Percentiles rank a stretch among this genome's conserved stretches.
These are phyloP conservation scores for Ambrosiella xylebori DNA, from an alignment of 2,329 filamentous ascomycete species.

Conservation along the genomic window DNA sequence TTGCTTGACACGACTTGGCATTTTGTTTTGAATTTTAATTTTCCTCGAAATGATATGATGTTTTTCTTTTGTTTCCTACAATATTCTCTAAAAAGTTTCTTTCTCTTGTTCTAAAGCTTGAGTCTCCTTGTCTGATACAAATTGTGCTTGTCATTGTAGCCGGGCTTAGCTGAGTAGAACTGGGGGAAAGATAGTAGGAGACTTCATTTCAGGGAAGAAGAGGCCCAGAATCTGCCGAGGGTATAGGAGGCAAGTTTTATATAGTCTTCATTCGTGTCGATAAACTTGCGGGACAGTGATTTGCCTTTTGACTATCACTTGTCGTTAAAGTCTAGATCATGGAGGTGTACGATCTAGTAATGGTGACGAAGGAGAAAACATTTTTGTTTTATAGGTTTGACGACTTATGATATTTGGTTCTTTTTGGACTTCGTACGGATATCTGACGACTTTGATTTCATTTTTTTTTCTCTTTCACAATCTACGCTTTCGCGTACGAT, in stretches of 20 bases:
- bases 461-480: neutral
- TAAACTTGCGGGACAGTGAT: neutral
- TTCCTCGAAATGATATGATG: slow-evolving; percentile 6
- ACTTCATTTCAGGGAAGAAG: neutral
- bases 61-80: neutral
- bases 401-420: neutral
- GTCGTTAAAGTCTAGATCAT: neutral
- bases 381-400: neutral
- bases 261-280: neutral
- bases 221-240: neutral
- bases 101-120: slow-evolving; percentile 1
- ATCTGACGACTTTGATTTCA: neutral
- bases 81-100: slow-evolving; percentile 3
- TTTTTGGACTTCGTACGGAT: neutral
- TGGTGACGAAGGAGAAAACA: neutral
- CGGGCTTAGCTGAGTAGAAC: neutral
- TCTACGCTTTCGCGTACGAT: neutral
- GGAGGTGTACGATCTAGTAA: neutral
- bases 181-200: neutral
- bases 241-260: neutral
- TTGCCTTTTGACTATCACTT: neutral
- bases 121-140: neutral
- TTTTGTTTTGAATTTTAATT: slow-evolving; percentile 4
- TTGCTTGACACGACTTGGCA: no score
- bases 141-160: neutral